These are phyloP conservation scores for Zymoseptoria ardabiliae DNA, from an alignment of 2,329 filamentous ascomycete genomes.

Conservation along the genomic window DNA sequence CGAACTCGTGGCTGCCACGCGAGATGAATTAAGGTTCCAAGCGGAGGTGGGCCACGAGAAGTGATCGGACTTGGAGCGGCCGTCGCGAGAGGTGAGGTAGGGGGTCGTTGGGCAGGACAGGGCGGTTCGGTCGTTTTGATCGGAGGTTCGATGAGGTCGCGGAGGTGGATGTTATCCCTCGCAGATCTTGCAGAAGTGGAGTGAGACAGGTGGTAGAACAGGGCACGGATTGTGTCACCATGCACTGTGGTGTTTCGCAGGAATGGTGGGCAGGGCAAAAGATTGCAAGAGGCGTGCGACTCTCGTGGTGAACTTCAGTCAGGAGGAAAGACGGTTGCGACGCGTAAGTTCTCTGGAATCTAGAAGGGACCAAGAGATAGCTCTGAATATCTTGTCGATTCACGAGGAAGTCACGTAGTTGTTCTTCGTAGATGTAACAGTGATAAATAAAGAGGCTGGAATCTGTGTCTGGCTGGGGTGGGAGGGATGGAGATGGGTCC, in stretches of 20 bases:
- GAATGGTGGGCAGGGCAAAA: not conserved
- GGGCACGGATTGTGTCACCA: not conserved
- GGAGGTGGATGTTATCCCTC: not conserved
- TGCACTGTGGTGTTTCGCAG: not conserved
- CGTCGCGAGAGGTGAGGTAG: not conserved
- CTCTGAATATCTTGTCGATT: not conserved
- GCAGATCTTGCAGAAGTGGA: not conserved
- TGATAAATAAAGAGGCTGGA: not conserved
- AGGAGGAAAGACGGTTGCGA: not conserved
- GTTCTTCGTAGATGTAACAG: not conserved
- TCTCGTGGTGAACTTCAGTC: not conserved
- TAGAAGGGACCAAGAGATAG: not conserved
- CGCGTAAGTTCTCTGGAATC: not conserved
- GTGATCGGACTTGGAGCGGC: not conserved
- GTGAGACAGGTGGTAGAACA: not conserved
- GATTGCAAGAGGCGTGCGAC: not conserved
- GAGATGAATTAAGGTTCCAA: not conserved
- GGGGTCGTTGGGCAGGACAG: not conserved
- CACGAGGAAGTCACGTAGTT: not conserved
- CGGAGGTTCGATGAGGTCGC: not conserved
- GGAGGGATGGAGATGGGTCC: not conserved
- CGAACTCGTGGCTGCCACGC: not conserved
- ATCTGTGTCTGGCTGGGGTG: not conserved
- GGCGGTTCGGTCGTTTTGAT: not conserved
- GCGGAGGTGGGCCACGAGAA: not conserved